Percentiles rank a stretch among this genome's conserved stretches.
Conservation (phyloP, 2,329 filamentous ascomycete species). For the Ophiostoma triangulosporum region DNA sequence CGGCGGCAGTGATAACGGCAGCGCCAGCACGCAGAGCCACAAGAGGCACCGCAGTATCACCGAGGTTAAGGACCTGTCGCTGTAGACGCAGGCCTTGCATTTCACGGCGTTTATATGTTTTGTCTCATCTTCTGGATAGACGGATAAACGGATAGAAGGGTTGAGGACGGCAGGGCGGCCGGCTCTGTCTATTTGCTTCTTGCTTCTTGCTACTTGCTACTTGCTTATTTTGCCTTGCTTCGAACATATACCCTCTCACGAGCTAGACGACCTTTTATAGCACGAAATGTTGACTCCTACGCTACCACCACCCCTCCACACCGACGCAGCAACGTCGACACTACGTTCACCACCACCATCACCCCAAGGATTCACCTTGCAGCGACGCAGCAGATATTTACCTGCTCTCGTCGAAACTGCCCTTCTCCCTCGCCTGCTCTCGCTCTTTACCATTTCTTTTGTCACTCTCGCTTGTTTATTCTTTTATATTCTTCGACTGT, state of each 20-base stretch:
- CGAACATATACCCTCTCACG: neutral
- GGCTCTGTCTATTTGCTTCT: neutral
- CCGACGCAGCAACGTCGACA: neutral
- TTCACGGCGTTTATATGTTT: neutral
- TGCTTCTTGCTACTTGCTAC: neutral
- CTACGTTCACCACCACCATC: neutral
- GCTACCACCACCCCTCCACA: too few species aligned
- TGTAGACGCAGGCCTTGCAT: conserved; percentile 5
- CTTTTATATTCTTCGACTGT: neutral
- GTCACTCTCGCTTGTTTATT: neutral
- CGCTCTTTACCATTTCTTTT: neutral
- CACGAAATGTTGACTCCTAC: too few species aligned
- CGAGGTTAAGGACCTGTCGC: conserved; percentile 31
- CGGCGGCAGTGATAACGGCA: conserved; percentile 23
- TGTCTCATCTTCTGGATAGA: neutral
- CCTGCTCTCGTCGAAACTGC: too few species aligned
- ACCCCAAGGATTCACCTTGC: too few species aligned
- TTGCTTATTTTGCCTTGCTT: neutral
- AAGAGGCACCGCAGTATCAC: conserved; percentile 47
- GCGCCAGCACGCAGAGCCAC: conserved; percentile 28
- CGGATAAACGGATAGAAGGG: neutral
- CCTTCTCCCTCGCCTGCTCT: too few species aligned
- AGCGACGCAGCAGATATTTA: too few species aligned
- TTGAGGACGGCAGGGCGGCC: neutral
- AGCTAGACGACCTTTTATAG: neutral